Evolutionary conservation across 2,329 filamentous ascomycete species (phyloP).

Genomic region (Pyrenochaeta sp.): DNA sequence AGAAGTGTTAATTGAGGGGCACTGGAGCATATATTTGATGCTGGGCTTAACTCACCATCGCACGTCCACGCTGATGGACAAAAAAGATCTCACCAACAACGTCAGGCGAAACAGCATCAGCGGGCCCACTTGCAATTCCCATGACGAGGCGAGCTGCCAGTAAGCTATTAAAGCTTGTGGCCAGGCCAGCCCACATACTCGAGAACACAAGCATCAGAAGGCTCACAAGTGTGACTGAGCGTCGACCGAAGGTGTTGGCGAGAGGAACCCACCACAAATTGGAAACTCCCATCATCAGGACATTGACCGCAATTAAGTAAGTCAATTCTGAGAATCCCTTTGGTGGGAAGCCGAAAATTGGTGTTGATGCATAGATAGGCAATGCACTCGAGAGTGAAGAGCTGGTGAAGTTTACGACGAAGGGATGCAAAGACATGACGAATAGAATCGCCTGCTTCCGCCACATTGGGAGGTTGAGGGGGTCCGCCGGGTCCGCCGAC

Average conservation of each 20-base stretch:
- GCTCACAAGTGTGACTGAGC: conserved; percentile 48
- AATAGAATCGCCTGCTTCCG: conserved; percentile 47
- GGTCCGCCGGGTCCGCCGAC: conserved; percentile 51
- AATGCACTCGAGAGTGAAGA: conserved; percentile 48
- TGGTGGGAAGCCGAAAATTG: conserved; percentile 40
- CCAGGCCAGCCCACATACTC: conserved; percentile 53
- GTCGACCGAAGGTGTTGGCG: conserved; percentile 51
- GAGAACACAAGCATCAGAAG: conserved; percentile 44
- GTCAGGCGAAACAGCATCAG: conserved; percentile 52
- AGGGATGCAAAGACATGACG: conserved; percentile 50
- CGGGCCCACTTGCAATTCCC: conserved; percentile 47
- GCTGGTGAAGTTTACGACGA: conserved; percentile 49
- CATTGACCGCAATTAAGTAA: conserved; percentile 50
- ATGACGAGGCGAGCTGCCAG: conserved; percentile 51
- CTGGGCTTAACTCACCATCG: conserved; percentile 39
- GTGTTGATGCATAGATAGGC: conserved; percentile 44
- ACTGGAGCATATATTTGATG: no score
- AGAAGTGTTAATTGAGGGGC: background rate
- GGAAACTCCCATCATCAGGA: conserved; percentile 49
- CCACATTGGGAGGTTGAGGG: conserved; percentile 51
- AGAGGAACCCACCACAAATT: conserved; percentile 55
- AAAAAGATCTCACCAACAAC: conserved; percentile 55
- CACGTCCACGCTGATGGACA: conserved; percentile 52
- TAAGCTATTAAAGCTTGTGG: conserved; percentile 46
- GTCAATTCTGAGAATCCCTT: conserved; percentile 43